A percentile compares a stretch with the other conserved stretches of the same genome.
Evolutionary conservation across 2,329 filamentous ascomycete species (phyloP).

Genomic region (Orbilia brochopaga): DNA sequence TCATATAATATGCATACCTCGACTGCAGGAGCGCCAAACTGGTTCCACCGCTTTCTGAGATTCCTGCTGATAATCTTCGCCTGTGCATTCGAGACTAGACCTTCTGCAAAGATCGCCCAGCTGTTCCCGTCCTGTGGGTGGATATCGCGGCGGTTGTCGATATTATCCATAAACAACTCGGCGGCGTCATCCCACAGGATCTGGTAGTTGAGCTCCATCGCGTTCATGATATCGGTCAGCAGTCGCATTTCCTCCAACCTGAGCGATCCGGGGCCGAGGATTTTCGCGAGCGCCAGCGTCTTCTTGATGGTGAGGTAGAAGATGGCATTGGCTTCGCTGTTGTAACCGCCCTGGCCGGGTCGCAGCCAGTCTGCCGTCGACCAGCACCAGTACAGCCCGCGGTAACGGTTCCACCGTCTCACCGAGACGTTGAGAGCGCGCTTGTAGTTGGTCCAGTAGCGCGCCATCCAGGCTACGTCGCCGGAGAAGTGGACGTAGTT

Average conservation of each 20-base stretch:
- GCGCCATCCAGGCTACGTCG: conserved; percentile 59
- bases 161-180: conserved; percentile 66
- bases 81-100: conserved; percentile 7
- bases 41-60: conserved; percentile 60
- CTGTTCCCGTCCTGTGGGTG: conserved; percentile 69
- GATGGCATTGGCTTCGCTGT: conserved; percentile 64
- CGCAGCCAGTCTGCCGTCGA: conserved; percentile 64
- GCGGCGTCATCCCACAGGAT: conserved; percentile 62
- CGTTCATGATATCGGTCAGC: conserved; percentile 56
- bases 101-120: conserved; percentile 59
- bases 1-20: conserved; percentile 56
- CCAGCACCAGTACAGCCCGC: conserved; percentile 62
- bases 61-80: conserved; percentile 51
- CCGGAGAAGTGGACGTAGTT: conserved; percentile 66
- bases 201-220: conserved; percentile 60
- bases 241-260: conserved; percentile 59
- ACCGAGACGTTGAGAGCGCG: conserved; percentile 56
- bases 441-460: conserved; percentile 57
- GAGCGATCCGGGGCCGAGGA: conserved; percentile 48
- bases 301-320: conserved; percentile 65
- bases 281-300: conserved; percentile 62
- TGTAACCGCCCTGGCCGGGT: conserved; percentile 62
- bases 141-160: conserved; percentile 60
- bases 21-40: conserved; percentile 61
- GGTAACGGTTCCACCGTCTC: conserved; percentile 55